Evolutionary conservation across 169 alveolate species (phyloP), one percentile per base, ranked within the genome.

Genomic region (Eimeria brunetti): DNA sequence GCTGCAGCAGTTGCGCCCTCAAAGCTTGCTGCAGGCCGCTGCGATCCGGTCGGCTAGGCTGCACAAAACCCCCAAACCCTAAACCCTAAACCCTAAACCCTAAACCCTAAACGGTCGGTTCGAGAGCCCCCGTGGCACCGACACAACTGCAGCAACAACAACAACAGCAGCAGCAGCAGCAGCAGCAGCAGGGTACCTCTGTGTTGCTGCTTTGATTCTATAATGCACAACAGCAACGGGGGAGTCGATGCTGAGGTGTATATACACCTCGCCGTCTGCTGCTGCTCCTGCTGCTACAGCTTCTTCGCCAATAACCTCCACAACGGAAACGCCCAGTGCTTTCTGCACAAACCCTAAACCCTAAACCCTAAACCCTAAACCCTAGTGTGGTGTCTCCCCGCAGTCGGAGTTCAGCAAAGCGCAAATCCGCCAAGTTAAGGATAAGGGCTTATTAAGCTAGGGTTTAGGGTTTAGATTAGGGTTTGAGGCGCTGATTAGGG

Each of bases 361-460:
- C 76, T 67, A 67, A 67, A 67, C 76, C 76, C 76, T 67, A 67
- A 67, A 67, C 76, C 76, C 76, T n/a, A n/a, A n/a, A n/a, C n/a
- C n/a, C n/a, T n/a, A n/a, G n/a, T n/a, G n/a, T n/a, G n/a, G n/a
- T n/a, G 12, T n/a, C n/a, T n/a, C n/a, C n/a, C n/a, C n/a, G n/a
- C n/a, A n/a, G n/a, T n/a, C n/a, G n/a, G n/a, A n/a, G n/a, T n/a
- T n/a, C n/a, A n/a, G n/a, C n/a, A 67, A 67, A 67, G 14, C 76
- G 14, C 36, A 67, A 22, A 22, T 33, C 76, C 12, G 76, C 36
- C 27, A 16, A 6, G 83, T 24, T 20, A 36, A 12, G 60, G 20
- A 5, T 71, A 4, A 71, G 83, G 49, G 46, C 46, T 20, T 30
- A 71, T 3, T 33, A 18, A 12, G 27, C 22, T n/a, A 71, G 83